Evolutionary conservation across 2,329 filamentous ascomycete genomes (phyloP), one percentile per base, ranked within the genome.

Genomic region (Colletotrichum viniferum): DNA sequence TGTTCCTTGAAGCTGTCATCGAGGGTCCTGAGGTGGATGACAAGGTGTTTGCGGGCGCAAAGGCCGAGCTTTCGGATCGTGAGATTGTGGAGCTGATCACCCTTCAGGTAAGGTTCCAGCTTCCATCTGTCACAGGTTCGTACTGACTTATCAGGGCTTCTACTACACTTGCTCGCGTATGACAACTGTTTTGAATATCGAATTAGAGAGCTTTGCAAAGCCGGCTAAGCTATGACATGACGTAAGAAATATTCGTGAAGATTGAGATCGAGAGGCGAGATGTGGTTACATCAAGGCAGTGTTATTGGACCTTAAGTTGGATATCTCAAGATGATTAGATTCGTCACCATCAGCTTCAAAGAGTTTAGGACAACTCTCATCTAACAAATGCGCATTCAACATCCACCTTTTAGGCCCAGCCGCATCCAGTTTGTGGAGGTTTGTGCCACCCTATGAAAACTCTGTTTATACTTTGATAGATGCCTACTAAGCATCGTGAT

Each of bases 51-150:
- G 26, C 28, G 16, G 30, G 58, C 26, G 58, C 58, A 0, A 61
- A 61, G 30, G 6, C 58, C 10, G 58, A 61, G 58, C 30, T 61
- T n/a, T 61, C 58, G 5, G 58, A 61, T 0, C 28, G 58, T 14
- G 58, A 61, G 58, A 61, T 34, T 34, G 58, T 34, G 3, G 58
- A 61, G 5, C 28, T 61, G 6, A 34, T 61, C 18, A 61, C 58
- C 4, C 58, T 61, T 3, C 58, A 34, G 28, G 58, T 34, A n/a
- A 21, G 18, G 3, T 61, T 34, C 18, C 9, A 18, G 0, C 1
- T 3, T 28, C 24, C 0, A 4, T 30, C 6, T 10, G 1, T 60
- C 6, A 8, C 3, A 13, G 14, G 3, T 26, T 21, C 0, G 1
- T 18, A 21, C 58, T 24, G 7, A 61, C 5, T 5, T 3, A 34